These are phyloP conservation scores for Blastocystis sp. DNA, from an alignment of 352 stramenopile species.

Conservation along the genomic window DNA sequence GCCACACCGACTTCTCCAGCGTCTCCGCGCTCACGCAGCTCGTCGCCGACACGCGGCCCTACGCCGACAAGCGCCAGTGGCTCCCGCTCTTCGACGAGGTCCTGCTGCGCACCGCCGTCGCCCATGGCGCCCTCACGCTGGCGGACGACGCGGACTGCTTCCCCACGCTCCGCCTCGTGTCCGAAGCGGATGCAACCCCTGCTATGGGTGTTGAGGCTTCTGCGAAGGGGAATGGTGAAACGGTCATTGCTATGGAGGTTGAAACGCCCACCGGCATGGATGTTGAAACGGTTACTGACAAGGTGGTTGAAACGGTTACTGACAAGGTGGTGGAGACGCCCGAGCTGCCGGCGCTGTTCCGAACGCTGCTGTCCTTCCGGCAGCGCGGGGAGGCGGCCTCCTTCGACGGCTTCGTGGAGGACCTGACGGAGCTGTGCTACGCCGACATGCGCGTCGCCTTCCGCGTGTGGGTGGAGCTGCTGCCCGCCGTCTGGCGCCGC, in stretches of 20 bases:
- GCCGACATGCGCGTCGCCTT: slow-evolving; percentile 41
- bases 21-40: neutral
- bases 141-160: neutral
- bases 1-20: neutral
- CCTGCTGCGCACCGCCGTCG: neutral
- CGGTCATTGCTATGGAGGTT: too few species aligned
- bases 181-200: neutral
- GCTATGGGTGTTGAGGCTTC: neutral
- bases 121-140: neutral
- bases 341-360: neutral
- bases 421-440: slow-evolving; percentile 47
- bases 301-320: too few species aligned
- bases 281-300: too few species aligned
- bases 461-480: slow-evolving; percentile 30
- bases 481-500: slow-evolving; percentile 13
- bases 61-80: slow-evolving; percentile 5
- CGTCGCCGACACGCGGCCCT: neutral
- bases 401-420: neutral
- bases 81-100: slow-evolving; percentile 30
- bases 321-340: too few species aligned
- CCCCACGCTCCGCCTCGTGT: neutral
- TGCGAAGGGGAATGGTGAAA: neutral
- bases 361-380: neutral
- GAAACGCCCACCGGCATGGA: too few species aligned
- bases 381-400: neutral